Conservation (phyloP, 495 filamentous ascomycete species). For the Lichenothelia convexa region DNA sequence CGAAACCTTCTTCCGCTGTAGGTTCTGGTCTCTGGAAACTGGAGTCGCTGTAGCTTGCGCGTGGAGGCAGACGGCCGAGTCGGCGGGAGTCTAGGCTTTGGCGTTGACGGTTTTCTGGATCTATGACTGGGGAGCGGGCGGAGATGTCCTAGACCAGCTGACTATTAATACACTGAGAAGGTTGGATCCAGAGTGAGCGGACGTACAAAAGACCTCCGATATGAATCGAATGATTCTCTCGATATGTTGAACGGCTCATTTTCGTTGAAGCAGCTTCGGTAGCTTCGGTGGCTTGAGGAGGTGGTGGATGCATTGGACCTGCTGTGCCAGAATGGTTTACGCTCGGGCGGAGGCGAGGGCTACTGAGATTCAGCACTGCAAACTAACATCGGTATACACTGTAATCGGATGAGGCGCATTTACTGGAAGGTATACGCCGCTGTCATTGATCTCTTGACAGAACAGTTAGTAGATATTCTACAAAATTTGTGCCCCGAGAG, state of each 20-base stretch:
- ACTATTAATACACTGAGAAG: too few species aligned
- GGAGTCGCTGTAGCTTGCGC: too few species aligned
- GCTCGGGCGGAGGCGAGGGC: constrained; percentile 86
- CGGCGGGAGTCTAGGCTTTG: constrained; percentile 64
- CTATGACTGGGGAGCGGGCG: constrained; percentile 61
- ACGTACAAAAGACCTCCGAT: constrained; percentile 85
- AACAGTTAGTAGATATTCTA: too few species aligned
- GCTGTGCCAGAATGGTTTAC: constrained; percentile 54
- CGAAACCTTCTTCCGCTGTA: constrained; percentile 56
- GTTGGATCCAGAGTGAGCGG: not conserved
- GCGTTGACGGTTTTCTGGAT: constrained; percentile 39
- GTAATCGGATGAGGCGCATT: not conserved
- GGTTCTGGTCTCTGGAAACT: constrained; percentile 7
- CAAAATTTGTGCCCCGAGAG: too few species aligned
- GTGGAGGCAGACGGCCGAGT: constrained; percentile 11
- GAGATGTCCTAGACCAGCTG: constrained; percentile 58
- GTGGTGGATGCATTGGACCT: constrained; percentile 46
- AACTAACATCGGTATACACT: too few species aligned
- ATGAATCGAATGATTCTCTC: constrained; percentile 94
- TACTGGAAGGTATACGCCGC: constrained; percentile 92
- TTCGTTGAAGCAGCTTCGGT: constrained; percentile 40
- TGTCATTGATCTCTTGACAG: constrained; percentile 96
- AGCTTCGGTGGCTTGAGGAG: constrained; percentile 49
- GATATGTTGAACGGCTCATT: constrained; percentile 95
- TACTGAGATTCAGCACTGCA: too few species aligned